Conservation (phyloP, 2,329 filamentous ascomycete genomes). For the Colletotrichum lupini region DNA sequence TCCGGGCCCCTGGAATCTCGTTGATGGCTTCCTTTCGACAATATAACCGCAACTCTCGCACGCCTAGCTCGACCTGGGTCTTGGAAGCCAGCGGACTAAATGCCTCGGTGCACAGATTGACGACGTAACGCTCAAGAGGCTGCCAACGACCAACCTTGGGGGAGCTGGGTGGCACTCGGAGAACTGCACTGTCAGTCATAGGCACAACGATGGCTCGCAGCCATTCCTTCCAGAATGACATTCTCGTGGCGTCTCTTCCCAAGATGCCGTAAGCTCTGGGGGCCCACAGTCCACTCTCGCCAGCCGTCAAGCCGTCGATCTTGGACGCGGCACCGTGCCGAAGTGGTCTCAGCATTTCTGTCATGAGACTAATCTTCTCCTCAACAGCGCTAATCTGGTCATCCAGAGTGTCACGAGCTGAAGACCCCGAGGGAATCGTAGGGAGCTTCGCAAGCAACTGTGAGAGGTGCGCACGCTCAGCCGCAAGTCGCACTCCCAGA, state of each 20-base stretch:
- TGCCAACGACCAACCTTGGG: constrained; percentile 95
- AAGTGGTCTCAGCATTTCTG: constrained; percentile 91
- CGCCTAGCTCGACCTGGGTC: constrained; percentile 92
- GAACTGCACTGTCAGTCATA: constrained; percentile 88
- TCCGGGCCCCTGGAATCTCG: constrained; percentile 91
- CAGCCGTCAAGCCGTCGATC: constrained; percentile 95
- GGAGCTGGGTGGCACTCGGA: constrained; percentile 87
- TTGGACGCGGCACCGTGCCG: constrained; percentile 95
- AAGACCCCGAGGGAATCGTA: constrained; percentile 80
- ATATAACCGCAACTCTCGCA: constrained; percentile 91
- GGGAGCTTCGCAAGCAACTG: constrained; percentile 87
- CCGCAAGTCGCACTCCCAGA: constrained; percentile 86
- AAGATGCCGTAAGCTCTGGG: constrained; percentile 93
- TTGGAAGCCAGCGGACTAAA: constrained; percentile 92
- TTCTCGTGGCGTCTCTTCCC: constrained; percentile 84
- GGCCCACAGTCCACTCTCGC: constrained; percentile 95
- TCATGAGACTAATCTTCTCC: constrained; percentile 97
- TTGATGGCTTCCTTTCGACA: constrained; percentile 93
- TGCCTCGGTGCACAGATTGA: constrained; percentile 96
- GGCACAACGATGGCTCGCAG: constrained; percentile 92
- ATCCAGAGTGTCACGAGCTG: constrained; percentile 84
- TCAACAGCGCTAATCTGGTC: constrained; percentile 96
- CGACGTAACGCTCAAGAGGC: constrained; percentile 93
- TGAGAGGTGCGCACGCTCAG: constrained; percentile 89
- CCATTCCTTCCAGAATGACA: constrained; percentile 99